Evolutionary conservation across 495 filamentous ascomycete species (phyloP).

Genomic region (Aspergillus heteromorphus): DNA sequence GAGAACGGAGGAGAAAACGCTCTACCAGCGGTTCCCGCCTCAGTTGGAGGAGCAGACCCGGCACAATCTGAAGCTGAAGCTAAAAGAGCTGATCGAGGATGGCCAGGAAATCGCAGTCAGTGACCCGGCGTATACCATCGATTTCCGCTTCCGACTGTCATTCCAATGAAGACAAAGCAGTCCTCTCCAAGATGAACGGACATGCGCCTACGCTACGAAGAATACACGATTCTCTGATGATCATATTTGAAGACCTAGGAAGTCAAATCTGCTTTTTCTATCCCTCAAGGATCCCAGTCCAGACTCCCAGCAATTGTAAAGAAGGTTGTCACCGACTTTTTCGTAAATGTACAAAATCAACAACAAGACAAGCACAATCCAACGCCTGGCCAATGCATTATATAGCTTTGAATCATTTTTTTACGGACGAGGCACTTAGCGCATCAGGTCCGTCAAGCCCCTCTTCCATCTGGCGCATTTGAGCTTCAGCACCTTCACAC

Average conservation of each 20-base stretch:
- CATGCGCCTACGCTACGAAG: slow-evolving; percentile 13
- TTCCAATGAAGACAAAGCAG: slow-evolving; percentile 26
- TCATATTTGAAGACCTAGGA: slow-evolving; percentile 18
- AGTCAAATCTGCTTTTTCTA: slow-evolving; percentile 28
- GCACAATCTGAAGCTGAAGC: slow-evolving; percentile 72
- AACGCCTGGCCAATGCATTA: slow-evolving; percentile 47
- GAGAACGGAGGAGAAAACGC: slow-evolving; percentile 70
- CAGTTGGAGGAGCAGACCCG: slow-evolving; percentile 76
- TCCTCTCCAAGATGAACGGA: neutral
- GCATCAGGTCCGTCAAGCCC: slow-evolving; percentile 51
- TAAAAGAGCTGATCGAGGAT: slow-evolving; percentile 57
- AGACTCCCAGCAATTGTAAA: slow-evolving; percentile 34
- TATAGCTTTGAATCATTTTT: slow-evolving; percentile 18
- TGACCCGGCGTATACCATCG: slow-evolving; percentile 70
- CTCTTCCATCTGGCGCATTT: slow-evolving; percentile 66
- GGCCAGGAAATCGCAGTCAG: slow-evolving; percentile 76
- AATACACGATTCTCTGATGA: slow-evolving; percentile 11
- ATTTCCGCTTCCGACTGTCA: slow-evolving; percentile 64
- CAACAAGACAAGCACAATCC: slow-evolving; percentile 27
- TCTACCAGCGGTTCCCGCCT: slow-evolving; percentile 84
- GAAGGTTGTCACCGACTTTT: slow-evolving; percentile 35
- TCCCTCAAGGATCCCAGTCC: slow-evolving; percentile 24
- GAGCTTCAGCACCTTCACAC: slow-evolving; percentile 73
- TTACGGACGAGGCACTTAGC: slow-evolving; percentile 25
- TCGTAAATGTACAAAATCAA: slow-evolving; percentile 39